These are phyloP conservation scores for Lecanicillium sp. DNA, from an alignment of 2,329 filamentous ascomycete genomes.

Conservation along the genomic window DNA sequence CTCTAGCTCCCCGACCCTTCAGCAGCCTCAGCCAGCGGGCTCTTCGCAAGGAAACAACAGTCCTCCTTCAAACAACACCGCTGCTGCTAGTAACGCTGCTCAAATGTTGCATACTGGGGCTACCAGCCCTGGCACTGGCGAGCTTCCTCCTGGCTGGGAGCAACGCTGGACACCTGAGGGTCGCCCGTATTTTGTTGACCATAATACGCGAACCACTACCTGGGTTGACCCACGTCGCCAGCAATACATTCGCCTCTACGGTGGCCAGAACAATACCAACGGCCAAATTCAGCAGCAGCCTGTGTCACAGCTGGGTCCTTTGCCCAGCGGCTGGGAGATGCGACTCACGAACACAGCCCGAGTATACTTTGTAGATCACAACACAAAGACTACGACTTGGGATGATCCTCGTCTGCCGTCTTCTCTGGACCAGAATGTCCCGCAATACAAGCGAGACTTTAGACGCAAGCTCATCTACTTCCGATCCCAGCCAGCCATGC, in stretches of 20 bases:
- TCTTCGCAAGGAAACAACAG: conserved; percentile 25
- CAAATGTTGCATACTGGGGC: conserved; percentile 91
- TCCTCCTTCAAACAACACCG: conserved; percentile 18
- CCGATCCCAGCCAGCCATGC: conserved; percentile 91
- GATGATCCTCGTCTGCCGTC: conserved; percentile 93
- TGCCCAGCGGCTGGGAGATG: conserved; percentile 99
- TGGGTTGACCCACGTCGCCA: conserved; percentile 97
- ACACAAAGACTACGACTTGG: conserved; percentile 99
- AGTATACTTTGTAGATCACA: conserved; percentile 98
- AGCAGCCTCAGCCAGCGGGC: conserved; percentile 36
- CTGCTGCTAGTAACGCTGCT: conserved; percentile 44
- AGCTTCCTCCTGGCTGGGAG: conserved; percentile 94
- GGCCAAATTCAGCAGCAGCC: conserved; percentile 94
- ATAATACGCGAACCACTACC: conserved; percentile 95
- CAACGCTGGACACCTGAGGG: conserved; percentile 93
- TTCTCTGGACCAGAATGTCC: conserved; percentile 94
- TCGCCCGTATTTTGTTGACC: conserved; percentile 92
- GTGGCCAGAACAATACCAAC: conserved; percentile 74
- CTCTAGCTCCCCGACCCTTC: conserved; percentile 77
- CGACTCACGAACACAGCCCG: conserved; percentile 94
- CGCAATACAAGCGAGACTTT: conserved; percentile 99
- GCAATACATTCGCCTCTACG: conserved; percentile 97
- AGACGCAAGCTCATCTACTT: conserved; percentile 97
- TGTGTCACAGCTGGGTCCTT: conserved; percentile 87
- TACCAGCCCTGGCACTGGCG: conserved; percentile 87